A percentile compares a stretch with the other conserved stretches of the same genome.
Evolutionary conservation across 1,139 yeast genomes (phyloP).

Genomic region (Saccharomyces hybrid): DNA sequence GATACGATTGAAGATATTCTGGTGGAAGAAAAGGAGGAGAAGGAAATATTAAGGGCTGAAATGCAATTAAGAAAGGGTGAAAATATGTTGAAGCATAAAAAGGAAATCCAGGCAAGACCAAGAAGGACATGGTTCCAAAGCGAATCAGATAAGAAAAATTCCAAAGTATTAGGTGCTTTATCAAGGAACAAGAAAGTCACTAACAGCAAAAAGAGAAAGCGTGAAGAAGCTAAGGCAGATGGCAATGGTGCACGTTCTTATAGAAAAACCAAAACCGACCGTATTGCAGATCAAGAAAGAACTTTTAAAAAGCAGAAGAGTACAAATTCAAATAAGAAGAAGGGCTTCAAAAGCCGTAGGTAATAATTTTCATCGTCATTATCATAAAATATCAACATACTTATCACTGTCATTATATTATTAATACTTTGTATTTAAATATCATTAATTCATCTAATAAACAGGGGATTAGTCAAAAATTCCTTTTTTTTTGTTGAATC

Average conservation of each 20-base stretch:
- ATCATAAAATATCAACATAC: background rate
- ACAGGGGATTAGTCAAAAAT: background rate
- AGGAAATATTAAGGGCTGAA: conserved; percentile 80
- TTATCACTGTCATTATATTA: background rate
- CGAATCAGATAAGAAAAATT: conserved; percentile 58
- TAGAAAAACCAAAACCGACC: conserved; percentile 65
- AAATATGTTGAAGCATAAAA: conserved; percentile 68
- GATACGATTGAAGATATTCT: conserved; percentile 66
- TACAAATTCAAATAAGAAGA: conserved; percentile 25
- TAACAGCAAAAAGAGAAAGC: conserved; percentile 54
- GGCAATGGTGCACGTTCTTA: conserved; percentile 42
- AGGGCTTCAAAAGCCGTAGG: conserved; percentile 13
- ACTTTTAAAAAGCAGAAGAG: conserved; percentile 34
- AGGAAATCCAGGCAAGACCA: conserved; percentile 84
- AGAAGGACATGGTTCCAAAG: conserved; percentile 95
- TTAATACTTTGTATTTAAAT: background rate
- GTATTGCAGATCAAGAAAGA: conserved; percentile 43
- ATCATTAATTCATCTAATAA: background rate
- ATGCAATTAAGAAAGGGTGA: conserved; percentile 83
- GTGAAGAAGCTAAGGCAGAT: conserved; percentile 43
- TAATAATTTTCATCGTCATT: conserved; percentile 3
- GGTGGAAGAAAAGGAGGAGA: conserved; percentile 82
- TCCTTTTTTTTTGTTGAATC: background rate
- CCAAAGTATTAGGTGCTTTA: conserved; percentile 26
- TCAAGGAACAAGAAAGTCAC: conserved; percentile 42